Evolutionary conservation across 805 yeast genomes (phyloP).

Genomic region (Spathaspora sp.): DNA sequence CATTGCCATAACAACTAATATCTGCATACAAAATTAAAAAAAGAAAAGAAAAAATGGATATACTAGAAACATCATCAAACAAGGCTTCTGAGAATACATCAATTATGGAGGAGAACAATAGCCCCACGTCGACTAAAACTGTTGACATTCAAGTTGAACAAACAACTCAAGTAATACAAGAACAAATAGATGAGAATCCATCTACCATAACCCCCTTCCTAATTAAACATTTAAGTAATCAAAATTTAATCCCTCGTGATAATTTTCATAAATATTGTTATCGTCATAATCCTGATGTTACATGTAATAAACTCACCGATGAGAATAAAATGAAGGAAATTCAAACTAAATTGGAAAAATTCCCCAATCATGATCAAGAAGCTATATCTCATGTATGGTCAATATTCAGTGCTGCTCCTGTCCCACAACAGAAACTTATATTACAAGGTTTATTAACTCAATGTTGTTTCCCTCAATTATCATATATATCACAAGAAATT

Average conservation of each 20-base stretch:
- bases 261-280: conserved; percentile 76
- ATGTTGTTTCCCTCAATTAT: conserved; percentile 93
- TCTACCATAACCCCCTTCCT: conserved; percentile 40
- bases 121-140: neutral
- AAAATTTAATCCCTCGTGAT: conserved; percentile 41
- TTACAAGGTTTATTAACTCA: conserved; percentile 81
- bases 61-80: neutral
- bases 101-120: neutral
- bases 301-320: conserved; percentile 67
- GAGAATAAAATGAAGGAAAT: conserved; percentile 59
- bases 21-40: neutral
- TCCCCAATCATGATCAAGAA: conserved; percentile 70
- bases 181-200: conserved; percentile 8
- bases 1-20: neutral
- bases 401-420: conserved; percentile 70
- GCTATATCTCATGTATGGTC: conserved; percentile 84
- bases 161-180: neutral
- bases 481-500: conserved; percentile 79
- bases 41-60: neutral
- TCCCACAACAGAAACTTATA: conserved; percentile 67
- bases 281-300: conserved; percentile 87
- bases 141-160: neutral
- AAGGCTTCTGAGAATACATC: neutral
- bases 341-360: conserved; percentile 51
- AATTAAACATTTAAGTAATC: conserved; percentile 39